Evolutionary conservation across 768 basidiomycete genomes (phyloP).

Genomic region (Calocybe gangraenosa): DNA sequence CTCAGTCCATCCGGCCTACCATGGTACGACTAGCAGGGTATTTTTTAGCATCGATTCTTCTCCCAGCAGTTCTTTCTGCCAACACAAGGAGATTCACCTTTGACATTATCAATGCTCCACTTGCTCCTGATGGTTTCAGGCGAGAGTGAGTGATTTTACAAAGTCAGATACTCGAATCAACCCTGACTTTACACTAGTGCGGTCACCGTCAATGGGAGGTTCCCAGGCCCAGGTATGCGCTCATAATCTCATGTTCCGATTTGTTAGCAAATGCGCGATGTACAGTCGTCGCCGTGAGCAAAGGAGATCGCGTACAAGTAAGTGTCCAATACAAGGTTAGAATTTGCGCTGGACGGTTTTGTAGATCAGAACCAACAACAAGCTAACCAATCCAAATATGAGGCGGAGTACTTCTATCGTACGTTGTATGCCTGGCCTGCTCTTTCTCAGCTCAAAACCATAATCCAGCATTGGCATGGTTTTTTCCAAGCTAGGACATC

Average conservation of each 20-base stretch:
- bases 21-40: slow-evolving; percentile 11
- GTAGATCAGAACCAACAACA: slow-evolving; percentile 24
- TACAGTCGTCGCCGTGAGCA: slow-evolving; percentile 15
- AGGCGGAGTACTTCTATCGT: slow-evolving; percentile 28
- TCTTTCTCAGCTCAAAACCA: background rate
- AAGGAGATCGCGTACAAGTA: slow-evolving; percentile 23
- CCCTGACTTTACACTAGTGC: slow-evolving; percentile 13
- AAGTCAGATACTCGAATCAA: background rate
- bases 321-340: background rate
- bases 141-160: slow-evolving; percentile 11
- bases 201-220: slow-evolving; percentile 23
- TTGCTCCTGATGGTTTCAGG: slow-evolving; percentile 21
- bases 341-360: background rate
- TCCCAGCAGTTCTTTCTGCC: slow-evolving; percentile 13
- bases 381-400: slow-evolving; percentile 23
- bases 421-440: background rate
- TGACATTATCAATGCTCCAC: slow-evolving; percentile 15
- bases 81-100: slow-evolving; percentile 10
- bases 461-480: slow-evolving; percentile 27
- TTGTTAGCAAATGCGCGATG: background rate
- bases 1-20: background rate
- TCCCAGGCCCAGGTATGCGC: slow-evolving; percentile 22
- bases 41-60: slow-evolving; percentile 5
- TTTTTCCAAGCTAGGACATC: slow-evolving; percentile 27
- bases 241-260: background rate